Percentiles rank a stretch among this genome's conserved stretches.
These are phyloP conservation scores for Neurospora sp. DNA, from an alignment of 495 filamentous ascomycete genomes.

Conservation along the genomic window DNA sequence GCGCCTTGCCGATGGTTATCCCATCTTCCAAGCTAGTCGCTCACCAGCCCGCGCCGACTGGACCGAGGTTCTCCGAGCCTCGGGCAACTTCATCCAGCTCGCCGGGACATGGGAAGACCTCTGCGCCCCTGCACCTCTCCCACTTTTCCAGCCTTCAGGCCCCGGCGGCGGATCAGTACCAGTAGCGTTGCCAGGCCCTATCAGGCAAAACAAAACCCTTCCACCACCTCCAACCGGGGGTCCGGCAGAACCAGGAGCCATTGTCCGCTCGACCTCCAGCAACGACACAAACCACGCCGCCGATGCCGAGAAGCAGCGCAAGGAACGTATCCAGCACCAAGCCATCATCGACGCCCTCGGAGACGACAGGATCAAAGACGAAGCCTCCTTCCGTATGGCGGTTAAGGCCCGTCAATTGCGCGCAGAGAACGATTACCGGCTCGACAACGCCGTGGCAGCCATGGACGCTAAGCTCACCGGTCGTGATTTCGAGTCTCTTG, in stretches of 20 bases:
- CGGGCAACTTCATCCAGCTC: slow-evolving; percentile 56
- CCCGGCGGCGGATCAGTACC: slow-evolving; percentile 6
- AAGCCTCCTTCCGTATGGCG: slow-evolving; percentile 50
- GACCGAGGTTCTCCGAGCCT: slow-evolving; percentile 60
- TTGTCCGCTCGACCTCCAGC: background rate
- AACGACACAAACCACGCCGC: slow-evolving; percentile 6
- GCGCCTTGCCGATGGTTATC: slow-evolving; percentile 66
- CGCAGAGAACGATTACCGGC: slow-evolving; percentile 38
- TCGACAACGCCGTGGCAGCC: slow-evolving; percentile 17
- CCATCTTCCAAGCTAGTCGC: slow-evolving; percentile 63
- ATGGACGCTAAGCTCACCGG: slow-evolving; percentile 7
- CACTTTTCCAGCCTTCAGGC: slow-evolving; percentile 17
- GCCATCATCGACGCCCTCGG: slow-evolving; percentile 53
- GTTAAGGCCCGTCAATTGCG: slow-evolving; percentile 49
- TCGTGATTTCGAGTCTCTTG: background rate
- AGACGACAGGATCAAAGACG: slow-evolving; percentile 56
- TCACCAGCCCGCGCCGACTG: slow-evolving; percentile 67
- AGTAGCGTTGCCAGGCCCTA: background rate
- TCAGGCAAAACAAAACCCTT: background rate
- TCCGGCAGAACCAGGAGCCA: background rate
- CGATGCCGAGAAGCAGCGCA: slow-evolving; percentile 37
- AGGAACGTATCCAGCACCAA: slow-evolving; percentile 51
- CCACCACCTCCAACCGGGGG: background rate
- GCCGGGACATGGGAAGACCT: slow-evolving; percentile 55
- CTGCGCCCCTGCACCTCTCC: slow-evolving; percentile 56